phyloP scores from a whole-genome alignment of 345 rosid genomes.

The Gossypium mustelinum region DNA sequence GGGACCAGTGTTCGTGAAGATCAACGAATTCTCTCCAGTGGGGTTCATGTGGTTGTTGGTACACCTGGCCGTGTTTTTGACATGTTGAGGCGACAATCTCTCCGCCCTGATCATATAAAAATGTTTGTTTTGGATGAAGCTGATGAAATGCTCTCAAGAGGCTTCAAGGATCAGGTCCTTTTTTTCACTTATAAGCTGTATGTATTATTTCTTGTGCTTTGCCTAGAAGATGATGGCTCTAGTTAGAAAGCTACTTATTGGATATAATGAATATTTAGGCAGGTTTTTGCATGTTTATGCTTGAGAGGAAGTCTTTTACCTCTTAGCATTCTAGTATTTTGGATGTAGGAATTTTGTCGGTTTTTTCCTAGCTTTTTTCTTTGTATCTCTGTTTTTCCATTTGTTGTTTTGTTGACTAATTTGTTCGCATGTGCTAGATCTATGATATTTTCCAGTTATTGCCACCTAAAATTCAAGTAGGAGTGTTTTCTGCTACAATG shows the following conservation, averaged over 20 bases:
- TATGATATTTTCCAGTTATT: constrained; percentile 46
- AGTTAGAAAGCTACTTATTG: neutral
- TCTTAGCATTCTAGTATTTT: neutral
- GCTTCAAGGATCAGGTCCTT: constrained; percentile 77
- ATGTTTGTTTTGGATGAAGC: constrained; percentile 55
- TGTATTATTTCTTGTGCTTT: neutral
- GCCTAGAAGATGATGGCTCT: neutral
- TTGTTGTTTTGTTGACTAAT: neutral
- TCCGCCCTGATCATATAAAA: too few relatives aligned
- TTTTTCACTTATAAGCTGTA: neutral
- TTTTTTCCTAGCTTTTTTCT: neutral
- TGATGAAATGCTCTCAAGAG: constrained; percentile 84
- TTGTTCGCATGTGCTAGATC: constrained; percentile 27
- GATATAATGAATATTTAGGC: neutral
- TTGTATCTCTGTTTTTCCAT: neutral
- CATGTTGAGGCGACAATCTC: constrained; percentile 62
- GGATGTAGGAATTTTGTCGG: neutral
- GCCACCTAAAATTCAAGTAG: constrained; percentile 41
- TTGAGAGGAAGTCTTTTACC: neutral
- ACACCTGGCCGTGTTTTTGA: constrained; percentile 85
- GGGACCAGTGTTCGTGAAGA: constrained; percentile 85
- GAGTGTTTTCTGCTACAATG: constrained; percentile 54
- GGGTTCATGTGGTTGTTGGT: constrained; percentile 78
- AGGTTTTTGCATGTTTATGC: constrained; percentile 1
- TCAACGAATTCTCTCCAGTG: constrained; percentile 69